A percentile compares a stretch with the other conserved stretches of the same genome.
Evolutionary conservation across 2,329 filamentous ascomycete genomes (phyloP).

Genomic region (Microsporum canis): DNA sequence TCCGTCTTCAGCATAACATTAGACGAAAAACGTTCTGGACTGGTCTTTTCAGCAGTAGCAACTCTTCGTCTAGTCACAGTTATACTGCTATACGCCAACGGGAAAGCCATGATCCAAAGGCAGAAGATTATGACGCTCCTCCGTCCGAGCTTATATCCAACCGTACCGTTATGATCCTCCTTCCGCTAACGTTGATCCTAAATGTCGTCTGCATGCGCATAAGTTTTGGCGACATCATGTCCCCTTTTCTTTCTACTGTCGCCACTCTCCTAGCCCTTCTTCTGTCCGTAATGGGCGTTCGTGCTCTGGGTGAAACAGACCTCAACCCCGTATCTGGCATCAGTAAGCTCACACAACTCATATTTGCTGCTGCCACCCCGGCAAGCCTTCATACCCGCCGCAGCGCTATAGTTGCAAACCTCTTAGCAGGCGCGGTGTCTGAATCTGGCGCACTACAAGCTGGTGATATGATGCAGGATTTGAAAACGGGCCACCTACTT

Average conservation of each 20-base stretch:
- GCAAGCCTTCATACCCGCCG: slow-evolving; percentile 67
- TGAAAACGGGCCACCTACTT: slow-evolving; percentile 89
- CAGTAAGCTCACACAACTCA: slow-evolving; percentile 87
- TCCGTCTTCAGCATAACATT: slow-evolving; percentile 21
- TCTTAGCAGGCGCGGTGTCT: slow-evolving; percentile 81
- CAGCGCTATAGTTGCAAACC: slow-evolving; percentile 76
- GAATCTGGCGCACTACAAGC: slow-evolving; percentile 83
- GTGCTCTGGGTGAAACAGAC: slow-evolving; percentile 67
- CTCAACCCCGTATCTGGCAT: slow-evolving; percentile 94
- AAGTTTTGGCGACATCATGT: slow-evolving; percentile 73
- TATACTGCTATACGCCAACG: slow-evolving; percentile 16
- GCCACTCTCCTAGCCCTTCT: slow-evolving; percentile 75
- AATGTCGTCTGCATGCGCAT: slow-evolving; percentile 73
- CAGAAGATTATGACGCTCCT: slow-evolving; percentile 63
- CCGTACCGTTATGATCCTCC: slow-evolving; percentile 59
- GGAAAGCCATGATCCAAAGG: slow-evolving; percentile 23
- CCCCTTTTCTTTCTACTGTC: slow-evolving; percentile 60
- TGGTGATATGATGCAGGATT: slow-evolving; percentile 90
- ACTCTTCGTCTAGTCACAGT: not conserved
- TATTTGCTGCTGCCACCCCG: slow-evolving; percentile 85
- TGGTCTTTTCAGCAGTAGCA: slow-evolving; percentile 13
- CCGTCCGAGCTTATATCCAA: slow-evolving; percentile 67
- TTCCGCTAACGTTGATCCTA: slow-evolving; percentile 63
- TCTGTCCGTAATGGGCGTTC: slow-evolving; percentile 53
- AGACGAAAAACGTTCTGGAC: slow-evolving; percentile 19